Conservation (phyloP, 2,329 filamentous ascomycete genomes). For the Eurotiales sp. region DNA sequence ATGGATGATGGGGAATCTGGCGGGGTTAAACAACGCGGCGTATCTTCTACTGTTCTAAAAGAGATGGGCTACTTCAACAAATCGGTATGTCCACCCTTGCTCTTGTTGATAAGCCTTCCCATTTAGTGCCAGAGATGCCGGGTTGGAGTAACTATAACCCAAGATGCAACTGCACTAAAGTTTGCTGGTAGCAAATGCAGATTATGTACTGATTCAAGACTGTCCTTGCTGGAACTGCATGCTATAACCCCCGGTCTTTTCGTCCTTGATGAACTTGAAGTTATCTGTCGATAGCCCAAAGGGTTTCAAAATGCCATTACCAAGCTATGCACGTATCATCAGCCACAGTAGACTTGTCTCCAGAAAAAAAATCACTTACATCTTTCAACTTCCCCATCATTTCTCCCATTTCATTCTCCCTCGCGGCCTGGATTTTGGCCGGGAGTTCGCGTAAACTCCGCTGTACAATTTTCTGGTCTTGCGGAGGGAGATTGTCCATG, state of each 20-base stretch:
- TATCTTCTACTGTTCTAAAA: too few species aligned
- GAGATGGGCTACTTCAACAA: too few species aligned
- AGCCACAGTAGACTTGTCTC: slow-evolving; percentile 2
- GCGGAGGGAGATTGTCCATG: slow-evolving; percentile 55
- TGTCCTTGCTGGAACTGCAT: slow-evolving; percentile 66
- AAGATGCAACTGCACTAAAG: too few species aligned
- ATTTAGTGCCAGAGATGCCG: too few species aligned
- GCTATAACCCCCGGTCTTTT: slow-evolving; percentile 84
- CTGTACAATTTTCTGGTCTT: slow-evolving; percentile 66
- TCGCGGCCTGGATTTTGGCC: slow-evolving; percentile 67
- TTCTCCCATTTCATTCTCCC: slow-evolving; percentile 84
- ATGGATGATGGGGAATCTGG: too few species aligned
- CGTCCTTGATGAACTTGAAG: slow-evolving; percentile 90
- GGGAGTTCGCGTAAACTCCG: slow-evolving; percentile 65
- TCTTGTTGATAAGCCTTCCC: too few species aligned
- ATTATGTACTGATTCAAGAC: too few species aligned
- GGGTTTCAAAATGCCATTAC: slow-evolving; percentile 86
- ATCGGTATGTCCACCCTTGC: too few species aligned
- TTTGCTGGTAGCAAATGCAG: too few species aligned
- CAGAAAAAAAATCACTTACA: slow-evolving; percentile 40
- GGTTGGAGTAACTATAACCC: too few species aligned
- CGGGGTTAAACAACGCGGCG: too few species aligned
- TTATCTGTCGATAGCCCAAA: slow-evolving; percentile 93
- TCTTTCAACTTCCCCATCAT: slow-evolving; percentile 97
- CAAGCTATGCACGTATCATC: slow-evolving; percentile 51